Base-by-base conservation (phyloP, 257 asterid genomes). In the Vinca minor region DNA sequence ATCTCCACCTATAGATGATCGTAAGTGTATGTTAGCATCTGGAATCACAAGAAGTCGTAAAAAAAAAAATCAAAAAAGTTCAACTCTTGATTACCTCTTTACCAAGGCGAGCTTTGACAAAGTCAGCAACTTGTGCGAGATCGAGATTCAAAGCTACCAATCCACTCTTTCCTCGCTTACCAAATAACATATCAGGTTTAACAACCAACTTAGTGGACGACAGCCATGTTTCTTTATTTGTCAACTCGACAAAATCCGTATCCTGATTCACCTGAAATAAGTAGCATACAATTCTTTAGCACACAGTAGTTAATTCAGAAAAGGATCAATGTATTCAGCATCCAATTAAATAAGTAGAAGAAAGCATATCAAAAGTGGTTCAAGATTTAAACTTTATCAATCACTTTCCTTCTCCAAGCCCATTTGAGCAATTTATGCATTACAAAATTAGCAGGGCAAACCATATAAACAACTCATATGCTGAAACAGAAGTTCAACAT, bases 141-240 rank as follows among this genome's bases (percentile, higher is more conserved):
- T 87, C 91, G 69, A 84, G 70, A 63, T 90, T 84, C 73, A 90
- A 79, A 53, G 95, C 90, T 32, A 90, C 97, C 81, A 90, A 78
- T 46, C 96, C 95, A 67, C 97, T 90, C 85, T 90, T 90, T 64
- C 97, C 97, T 64, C 95, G 95, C 74, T 89, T 90, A 47, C 96
- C 97, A 50, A 90, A 90, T 74, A 90, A 76, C 97, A 90, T 90
- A 77, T 90, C 96, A 36, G 95, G 97, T 62, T 90, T 90, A 41
- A 90, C 93, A 69, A 90, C 97, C 87, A 90, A 61, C 79, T 81
- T 87, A 11, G 95, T 83, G 52, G 95, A 90, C 20, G 96, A 90
- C 21, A 90, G 78, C 97, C 97, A 90, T 69, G 90, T 81, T 63
- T 90, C 97, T 69, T 81, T 65, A 81, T 90, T 79, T 31, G 90